phyloP scores from a whole-genome alignment of 768 basidiomycete species.

The Gloeopeniophorella convolvens region DNA sequence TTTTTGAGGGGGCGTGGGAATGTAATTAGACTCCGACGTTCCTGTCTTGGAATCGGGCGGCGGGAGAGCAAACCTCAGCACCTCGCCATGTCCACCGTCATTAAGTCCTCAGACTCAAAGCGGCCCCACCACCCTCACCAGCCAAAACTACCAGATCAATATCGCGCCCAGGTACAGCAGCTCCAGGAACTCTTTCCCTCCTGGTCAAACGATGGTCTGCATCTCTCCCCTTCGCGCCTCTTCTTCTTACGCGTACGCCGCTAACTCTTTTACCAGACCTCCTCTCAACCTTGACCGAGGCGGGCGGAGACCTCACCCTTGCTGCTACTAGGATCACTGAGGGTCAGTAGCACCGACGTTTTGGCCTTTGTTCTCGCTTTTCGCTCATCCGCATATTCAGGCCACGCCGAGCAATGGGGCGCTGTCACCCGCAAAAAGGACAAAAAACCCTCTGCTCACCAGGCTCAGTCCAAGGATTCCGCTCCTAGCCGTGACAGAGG shows the following conservation, averaged over 20 bases:
- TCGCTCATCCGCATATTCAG: constrained; percentile 33
- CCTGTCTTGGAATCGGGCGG: too few relatives aligned
- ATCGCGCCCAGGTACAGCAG: constrained; percentile 46
- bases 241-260: constrained; percentile 26
- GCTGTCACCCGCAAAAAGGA: constrained; percentile 85
- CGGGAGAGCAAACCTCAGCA: too few relatives aligned
- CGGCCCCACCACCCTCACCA: constrained; percentile 22
- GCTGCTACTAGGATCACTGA: constrained; percentile 73
- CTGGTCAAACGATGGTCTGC: constrained; percentile 64
- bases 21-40: too few relatives aligned
- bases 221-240: constrained; percentile 12
- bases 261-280: constrained; percentile 42
- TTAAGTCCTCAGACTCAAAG: constrained; percentile 29
- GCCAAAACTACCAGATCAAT: constrained; percentile 33
- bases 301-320: constrained; percentile 58
- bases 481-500: constrained; percentile 37
- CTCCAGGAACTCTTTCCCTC: constrained; percentile 67
- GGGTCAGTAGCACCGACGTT: constrained; percentile 35
- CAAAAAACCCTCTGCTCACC: constrained; percentile 51
- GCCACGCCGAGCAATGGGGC: constrained; percentile 74
- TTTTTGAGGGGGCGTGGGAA: too few relatives aligned
- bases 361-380: constrained; percentile 21
- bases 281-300: constrained; percentile 59
- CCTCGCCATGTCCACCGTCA: constrained; percentile 24
- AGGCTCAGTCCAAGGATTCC: constrained; percentile 46